Base-by-base conservation (phyloP, 1,139 yeast genomes). In the Sporopachydermia cereana region DNA sequence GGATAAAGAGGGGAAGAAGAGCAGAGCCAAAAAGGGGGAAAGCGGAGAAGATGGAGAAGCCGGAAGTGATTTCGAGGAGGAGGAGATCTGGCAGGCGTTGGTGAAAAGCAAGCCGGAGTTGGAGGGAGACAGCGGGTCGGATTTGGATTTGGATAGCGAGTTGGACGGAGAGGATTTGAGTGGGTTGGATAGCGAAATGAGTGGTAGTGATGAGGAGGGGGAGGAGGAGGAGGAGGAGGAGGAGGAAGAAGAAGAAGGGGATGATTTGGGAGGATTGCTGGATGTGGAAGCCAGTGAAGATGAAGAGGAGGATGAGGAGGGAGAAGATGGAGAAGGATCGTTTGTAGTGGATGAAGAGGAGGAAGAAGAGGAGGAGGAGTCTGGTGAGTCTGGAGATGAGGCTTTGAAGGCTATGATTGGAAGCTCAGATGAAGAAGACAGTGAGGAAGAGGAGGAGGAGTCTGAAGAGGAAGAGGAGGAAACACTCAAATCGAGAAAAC, bases 1-100 rank as follows among this genome's bases (percentile, higher is more conserved):
- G 25, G 55, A 49, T 12, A 59, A 53, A 5, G 62, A 54, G 20
- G 63, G 56, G 5, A 57, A 49, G 18, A 49, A 48, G 45, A 48
- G 48, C 41, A 45, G 46, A 30, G 49, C 49, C 48, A 50, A 48
- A 31, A 46, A 43, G 60, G 58, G 50, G 3, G 64, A 60, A 30
- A 66, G 55, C 20, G 69, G 61, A 17, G 56, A 51, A 5, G 68
- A 57, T 7, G 63, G 49, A 22, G 75, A 71, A 55, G 67, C 65
- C 49, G 82, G 69, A 27, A 74, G 71, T 43, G 84, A 75, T 29
- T 59, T 77, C 55, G 79, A 76, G 50, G 95, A 88, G 56, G 93
- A 79, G 43, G 88, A 81, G 51, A 84, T 86, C 41, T 88, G 96
- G 96, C 69, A 78, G 54, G 96, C 96, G 0, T 70, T 88, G 58